Percentiles rank a stretch among this genome's conserved stretches.
phyloP scores from a whole-genome alignment of 306 rosid species.

The Ammopiptanthus mongolicus region DNA sequence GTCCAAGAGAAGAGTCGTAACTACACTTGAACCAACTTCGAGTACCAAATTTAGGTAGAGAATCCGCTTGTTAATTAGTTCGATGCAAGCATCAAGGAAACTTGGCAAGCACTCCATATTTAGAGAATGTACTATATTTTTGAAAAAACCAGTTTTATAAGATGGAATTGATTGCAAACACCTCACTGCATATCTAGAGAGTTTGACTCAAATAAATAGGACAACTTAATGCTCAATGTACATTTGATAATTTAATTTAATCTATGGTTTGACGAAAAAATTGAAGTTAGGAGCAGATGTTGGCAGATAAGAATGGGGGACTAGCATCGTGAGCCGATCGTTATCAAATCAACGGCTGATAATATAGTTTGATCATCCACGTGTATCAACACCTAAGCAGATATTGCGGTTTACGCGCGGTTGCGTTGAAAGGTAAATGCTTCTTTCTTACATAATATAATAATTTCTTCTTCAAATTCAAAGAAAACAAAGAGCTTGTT shows the following conservation, averaged over 20 bases:
- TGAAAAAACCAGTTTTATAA: not conserved
- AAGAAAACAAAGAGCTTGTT: not conserved
- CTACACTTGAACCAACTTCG: not conserved
- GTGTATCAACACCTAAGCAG: constrained; percentile 10
- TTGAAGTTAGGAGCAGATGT: not conserved
- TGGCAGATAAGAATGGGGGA: not conserved
- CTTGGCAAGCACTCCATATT: constrained; percentile 20
- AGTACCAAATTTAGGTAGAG: constrained; percentile 7
- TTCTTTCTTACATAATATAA: too few species aligned
- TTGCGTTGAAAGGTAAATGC: not conserved
- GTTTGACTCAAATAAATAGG: constrained; percentile 1
- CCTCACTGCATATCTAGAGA: not conserved
- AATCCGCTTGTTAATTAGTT: constrained; percentile 4
- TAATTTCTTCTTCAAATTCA: too few species aligned
- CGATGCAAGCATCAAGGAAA: constrained; percentile 12
- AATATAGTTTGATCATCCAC: not conserved
- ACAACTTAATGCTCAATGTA: not conserved
- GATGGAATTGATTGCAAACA: constrained; percentile 5
- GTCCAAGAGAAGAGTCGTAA: not conserved
- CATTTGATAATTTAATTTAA: not conserved
- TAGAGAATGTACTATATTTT: not conserved
- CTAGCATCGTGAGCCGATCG: not conserved
- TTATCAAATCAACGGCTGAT: not conserved
- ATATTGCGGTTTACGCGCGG: constrained; percentile 13
- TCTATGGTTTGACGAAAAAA: not conserved